Base-by-base conservation (phyloP, 306 rosid species). In the Sicyos edulis region DNA sequence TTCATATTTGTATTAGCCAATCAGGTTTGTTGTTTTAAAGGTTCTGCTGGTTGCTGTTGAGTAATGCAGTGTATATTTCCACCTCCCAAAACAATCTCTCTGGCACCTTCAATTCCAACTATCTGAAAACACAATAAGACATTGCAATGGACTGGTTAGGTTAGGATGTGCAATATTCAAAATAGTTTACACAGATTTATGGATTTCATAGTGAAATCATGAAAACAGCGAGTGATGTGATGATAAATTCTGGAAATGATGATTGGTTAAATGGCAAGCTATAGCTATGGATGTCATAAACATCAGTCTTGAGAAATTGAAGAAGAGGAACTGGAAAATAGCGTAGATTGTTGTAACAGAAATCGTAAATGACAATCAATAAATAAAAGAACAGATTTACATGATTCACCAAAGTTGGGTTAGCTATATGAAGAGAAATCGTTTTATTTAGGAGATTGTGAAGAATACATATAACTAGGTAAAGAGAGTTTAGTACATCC, bases 1-100 rank as follows among this genome's bases (percentile, higher is more conserved):
- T 37, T 63, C 24, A 63, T 61, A 49, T n/a, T n/a, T n/a, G n/a
- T n/a, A n/a, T n/a, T n/a, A n/a, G n/a, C n/a, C n/a, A n/a, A n/a
- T n/a, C n/a, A n/a, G n/a, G n/a, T n/a, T n/a, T n/a, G n/a, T 44
- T 44, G 54, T 65, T 20, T 44, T 17, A 13, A 10, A 65, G 19
- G 10, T 20, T 19, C 5, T 77, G 82, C 81, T 10, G 97, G 99
- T 54, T 88, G 96, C 76, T 93, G 99, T 82, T 93, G 97, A 56
- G 99, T 91, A 34, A 93, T 93, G 83, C 99, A 90, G 50, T 93
- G 99, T 67, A 93, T 88, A 71, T 93, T 91, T 76, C 99, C 99
- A 69, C 99, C 97, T 0, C 74, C 96, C 74, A 90, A 76, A 70
- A 85, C 97, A 81, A 91, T 88, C 91, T 91, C 97, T 81, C 99